Evolutionary conservation across 2,329 filamentous ascomycete genomes (phyloP), one percentile per base, ranked within the genome.

Genomic region (Venturia pyrina): DNA sequence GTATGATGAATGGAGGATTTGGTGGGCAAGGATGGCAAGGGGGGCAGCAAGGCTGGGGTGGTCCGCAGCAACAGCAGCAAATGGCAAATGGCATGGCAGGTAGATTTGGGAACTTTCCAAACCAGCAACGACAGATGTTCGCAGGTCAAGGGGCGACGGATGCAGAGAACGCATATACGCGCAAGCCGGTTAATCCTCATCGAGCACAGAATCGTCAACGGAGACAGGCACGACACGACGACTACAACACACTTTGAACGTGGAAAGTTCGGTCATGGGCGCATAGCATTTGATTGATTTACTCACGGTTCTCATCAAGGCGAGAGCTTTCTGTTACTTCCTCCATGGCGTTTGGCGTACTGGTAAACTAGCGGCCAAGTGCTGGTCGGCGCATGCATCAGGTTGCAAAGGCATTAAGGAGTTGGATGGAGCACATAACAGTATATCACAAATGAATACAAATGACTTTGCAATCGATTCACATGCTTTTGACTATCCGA

Each of bases 111-210:
- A 62, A 48, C 28, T 59, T 59, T 41, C 56, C 48, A 21, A 86
- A 86, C 69, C 85, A 87, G 71, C 84, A 86, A 71, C 78, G 81
- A 65, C 82, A 79, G 32, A 73, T 78, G 44, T 83, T 84, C 70
- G 79, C 79, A 43, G 80, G 81, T 21, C 80, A 82, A 15, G 78
- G 81, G 67, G 82, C 83, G 1, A 87, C 83, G 67, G 86, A 86
- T 69, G 91, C 96, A 66, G 92, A 96, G 66, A 91, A 92, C 67
- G 90, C 95, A 7, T 99, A 99, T 78, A 96, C 98, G 75, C 86
- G 95, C 66, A 93, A 96, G 76, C 95, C 95, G 0, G 90, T 98
- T 68, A 99, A 99, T 74, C 93, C 93, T 2, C 90, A 96, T 74
- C 86, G 95, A 63, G 71, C 88, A 91, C 64, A 59, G n/a, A 59